These are phyloP conservation scores for Argentina anserina DNA, from an alignment of 306 rosid species.

Conservation along the genomic window DNA sequence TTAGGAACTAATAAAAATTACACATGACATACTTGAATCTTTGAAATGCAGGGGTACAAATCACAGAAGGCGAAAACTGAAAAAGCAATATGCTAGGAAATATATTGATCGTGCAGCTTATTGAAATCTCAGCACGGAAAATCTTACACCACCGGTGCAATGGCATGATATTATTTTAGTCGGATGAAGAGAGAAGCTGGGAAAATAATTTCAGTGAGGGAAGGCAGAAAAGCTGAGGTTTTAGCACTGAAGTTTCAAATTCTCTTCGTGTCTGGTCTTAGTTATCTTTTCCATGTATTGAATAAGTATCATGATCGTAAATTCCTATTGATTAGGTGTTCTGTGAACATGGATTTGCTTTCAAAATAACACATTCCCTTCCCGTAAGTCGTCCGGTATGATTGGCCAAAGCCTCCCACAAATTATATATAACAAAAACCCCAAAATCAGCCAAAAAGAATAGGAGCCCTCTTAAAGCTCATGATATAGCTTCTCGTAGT, in stretches of 20 bases:
- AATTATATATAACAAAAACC: too few relatives aligned
- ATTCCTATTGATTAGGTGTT: not conserved
- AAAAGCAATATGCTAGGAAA: constrained; percentile 46
- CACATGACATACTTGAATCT: constrained; percentile 19
- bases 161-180: not conserved
- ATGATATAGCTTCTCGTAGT: not conserved
- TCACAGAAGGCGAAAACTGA: constrained; percentile 65
- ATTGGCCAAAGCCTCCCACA: too few relatives aligned
- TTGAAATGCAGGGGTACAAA: constrained; percentile 55
- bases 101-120: constrained; percentile 22
- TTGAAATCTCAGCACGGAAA: constrained; percentile 4
- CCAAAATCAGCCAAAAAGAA: not conserved
- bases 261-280: not conserved
- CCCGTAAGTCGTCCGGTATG: too few relatives aligned
- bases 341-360: not conserved
- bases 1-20: not conserved
- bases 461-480: not conserved
- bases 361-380: not conserved
- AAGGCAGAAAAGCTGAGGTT: too few relatives aligned
- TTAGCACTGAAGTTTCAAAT: too few relatives aligned
- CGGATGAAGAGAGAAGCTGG: too few relatives aligned
- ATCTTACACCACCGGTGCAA: not conserved
- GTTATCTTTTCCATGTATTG: not conserved
- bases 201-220: not conserved
- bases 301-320: not conserved